These are phyloP conservation scores for Blastocystis sp. DNA, from an alignment of 352 stramenopile genomes.

Conservation along the genomic window DNA sequence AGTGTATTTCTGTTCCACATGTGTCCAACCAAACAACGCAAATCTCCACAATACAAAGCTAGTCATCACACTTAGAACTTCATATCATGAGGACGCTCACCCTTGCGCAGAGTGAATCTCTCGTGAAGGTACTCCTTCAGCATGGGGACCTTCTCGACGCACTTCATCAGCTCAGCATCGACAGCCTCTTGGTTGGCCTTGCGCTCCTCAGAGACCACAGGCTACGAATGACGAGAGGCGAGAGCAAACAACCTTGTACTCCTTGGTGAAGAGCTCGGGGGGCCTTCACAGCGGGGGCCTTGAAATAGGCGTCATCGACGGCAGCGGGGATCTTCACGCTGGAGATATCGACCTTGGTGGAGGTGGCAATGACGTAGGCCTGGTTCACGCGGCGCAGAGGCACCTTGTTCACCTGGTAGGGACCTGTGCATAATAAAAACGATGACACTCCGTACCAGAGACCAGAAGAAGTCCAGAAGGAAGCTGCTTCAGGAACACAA, in stretches of 20 bases:
- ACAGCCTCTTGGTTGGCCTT: conserved; percentile 98
- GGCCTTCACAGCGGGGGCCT: conserved; percentile 79
- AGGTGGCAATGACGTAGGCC: conserved; percentile 96
- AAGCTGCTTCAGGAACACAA: conserved; percentile 83
- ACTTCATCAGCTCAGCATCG: conserved; percentile 83
- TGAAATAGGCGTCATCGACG: conserved; percentile 94
- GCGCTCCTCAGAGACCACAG: conserved; percentile 89
- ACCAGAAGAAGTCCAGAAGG: conserved; percentile 71
- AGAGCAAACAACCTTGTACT: conserved; percentile 74
- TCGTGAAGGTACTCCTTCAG: conserved; percentile 96
- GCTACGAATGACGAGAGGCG: conserved; percentile 89
- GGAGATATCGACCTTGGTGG: conserved; percentile 90
- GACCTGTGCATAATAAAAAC: conserved; percentile 76
- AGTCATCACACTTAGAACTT: conserved; percentile 87
- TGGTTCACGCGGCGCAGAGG: conserved; percentile 95
- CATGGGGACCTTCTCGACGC: conserved; percentile 81
- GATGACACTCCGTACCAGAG: conserved; percentile 73
- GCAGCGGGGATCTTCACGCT: conserved; percentile 83
- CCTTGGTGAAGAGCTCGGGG: conserved; percentile 86
- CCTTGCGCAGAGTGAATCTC: conserved; percentile 94
- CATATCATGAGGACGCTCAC: conserved; percentile 94
- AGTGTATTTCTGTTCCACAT: neutral
- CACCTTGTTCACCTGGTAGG: conserved; percentile 98
- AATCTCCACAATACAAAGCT: conserved; percentile 57
- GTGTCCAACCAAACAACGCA: neutral